Percentiles rank a stretch among this genome's conserved stretches.
phyloP scores from a whole-genome alignment of 2,329 filamentous ascomycete species.

The Fusarium sambucinum region DNA sequence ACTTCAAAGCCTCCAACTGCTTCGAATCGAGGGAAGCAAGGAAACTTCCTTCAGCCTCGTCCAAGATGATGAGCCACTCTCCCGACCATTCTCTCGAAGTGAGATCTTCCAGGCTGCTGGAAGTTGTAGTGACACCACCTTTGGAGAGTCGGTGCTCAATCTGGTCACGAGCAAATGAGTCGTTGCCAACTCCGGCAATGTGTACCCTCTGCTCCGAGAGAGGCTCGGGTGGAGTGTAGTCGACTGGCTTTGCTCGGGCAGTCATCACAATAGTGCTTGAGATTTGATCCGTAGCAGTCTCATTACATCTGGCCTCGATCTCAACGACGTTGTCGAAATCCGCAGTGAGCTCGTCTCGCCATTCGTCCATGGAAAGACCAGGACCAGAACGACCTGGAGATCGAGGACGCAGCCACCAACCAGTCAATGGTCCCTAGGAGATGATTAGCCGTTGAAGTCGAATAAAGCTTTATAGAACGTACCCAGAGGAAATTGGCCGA shows the following conservation, averaged over 20 bases:
- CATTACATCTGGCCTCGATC: constrained; percentile 25
- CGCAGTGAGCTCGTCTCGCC: constrained; percentile 37
- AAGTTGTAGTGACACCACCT: constrained; percentile 25
- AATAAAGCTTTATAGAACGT: background rate
- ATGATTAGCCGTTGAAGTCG: background rate
- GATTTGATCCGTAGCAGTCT: constrained; percentile 19
- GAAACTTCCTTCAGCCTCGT: constrained; percentile 38
- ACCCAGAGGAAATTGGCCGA: constrained; percentile 45
- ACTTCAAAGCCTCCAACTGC: constrained; percentile 34
- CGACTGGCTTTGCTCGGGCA: constrained; percentile 32
- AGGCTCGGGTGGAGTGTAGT: constrained; percentile 17
- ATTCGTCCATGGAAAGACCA: constrained; percentile 42
- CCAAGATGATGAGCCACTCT: constrained; percentile 39
- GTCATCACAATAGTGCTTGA: constrained; percentile 44
- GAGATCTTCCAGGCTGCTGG: constrained; percentile 30
- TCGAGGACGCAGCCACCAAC: constrained; percentile 44
- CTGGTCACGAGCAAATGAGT: constrained; percentile 1
- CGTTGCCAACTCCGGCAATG: constrained; percentile 20
- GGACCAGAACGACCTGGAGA: constrained; percentile 43
- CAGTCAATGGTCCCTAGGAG: constrained; percentile 37
- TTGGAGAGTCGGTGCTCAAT: constrained; percentile 20
- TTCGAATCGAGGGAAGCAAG: constrained; percentile 31
- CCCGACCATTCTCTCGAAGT: constrained; percentile 29
- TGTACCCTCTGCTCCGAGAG: constrained; percentile 30
- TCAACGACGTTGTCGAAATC: constrained; percentile 41